phyloP scores from a whole-genome alignment of 2,329 filamentous ascomycete genomes.

The Juglanconis sp. region DNA sequence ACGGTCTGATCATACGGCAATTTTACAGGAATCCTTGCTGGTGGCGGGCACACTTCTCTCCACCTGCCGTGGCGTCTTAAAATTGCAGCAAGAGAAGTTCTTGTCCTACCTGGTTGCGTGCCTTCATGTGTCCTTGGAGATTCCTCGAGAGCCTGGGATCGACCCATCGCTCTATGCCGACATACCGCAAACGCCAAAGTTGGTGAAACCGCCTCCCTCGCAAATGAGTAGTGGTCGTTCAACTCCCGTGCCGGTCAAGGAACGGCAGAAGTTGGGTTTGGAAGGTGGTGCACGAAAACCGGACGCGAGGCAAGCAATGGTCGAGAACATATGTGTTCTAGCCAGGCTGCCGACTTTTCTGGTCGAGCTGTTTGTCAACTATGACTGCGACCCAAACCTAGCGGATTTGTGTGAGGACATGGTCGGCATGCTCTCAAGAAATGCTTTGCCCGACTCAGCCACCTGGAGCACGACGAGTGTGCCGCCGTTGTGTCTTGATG shows the following conservation, averaged over 20 bases:
- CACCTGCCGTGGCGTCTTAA: conserved; percentile 85
- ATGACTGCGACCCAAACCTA: conserved; percentile 91
- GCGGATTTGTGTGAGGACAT: conserved; percentile 93
- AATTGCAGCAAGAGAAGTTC: conserved; percentile 95
- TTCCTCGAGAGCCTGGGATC: conserved; percentile 85
- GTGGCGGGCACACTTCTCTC: conserved; percentile 88
- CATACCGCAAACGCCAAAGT: conserved; percentile 84
- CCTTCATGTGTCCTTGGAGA: conserved; percentile 89
- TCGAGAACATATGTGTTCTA: conserved; percentile 89
- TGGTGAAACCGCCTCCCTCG: conserved; percentile 74
- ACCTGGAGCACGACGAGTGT: conserved; percentile 99
- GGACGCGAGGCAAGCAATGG: conserved; percentile 96
- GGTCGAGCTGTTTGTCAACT: conserved; percentile 94
- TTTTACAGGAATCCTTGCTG: conserved; percentile 86
- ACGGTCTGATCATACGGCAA: conserved; percentile 91
- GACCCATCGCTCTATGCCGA: conserved; percentile 89
- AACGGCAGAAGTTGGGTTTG: conserved; percentile 86
- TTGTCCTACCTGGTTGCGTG: conserved; percentile 92
- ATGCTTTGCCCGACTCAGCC: conserved; percentile 93
- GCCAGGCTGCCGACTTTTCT: conserved; percentile 92
- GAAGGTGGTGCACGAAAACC: conserved; percentile 90
- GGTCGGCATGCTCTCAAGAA: conserved; percentile 86
- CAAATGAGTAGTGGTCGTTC: conserved; percentile 75
- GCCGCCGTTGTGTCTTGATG: conserved; percentile 88
- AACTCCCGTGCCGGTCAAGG: conserved; percentile 87